These are phyloP conservation scores for Borovskyia barvae DNA, from an alignment of 208 protist species.

Conservation along the genomic window DNA sequence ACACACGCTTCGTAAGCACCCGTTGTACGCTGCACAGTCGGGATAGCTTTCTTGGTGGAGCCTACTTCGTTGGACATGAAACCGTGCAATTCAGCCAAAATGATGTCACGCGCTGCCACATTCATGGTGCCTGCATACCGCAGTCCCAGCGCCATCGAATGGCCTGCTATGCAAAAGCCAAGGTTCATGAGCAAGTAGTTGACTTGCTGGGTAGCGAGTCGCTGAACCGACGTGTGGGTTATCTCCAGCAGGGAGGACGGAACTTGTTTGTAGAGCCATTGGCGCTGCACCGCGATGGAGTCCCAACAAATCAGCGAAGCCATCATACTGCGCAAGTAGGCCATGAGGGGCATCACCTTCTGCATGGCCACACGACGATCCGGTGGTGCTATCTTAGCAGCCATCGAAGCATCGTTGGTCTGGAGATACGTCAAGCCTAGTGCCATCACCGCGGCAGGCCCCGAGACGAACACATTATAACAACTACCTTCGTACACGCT, in stretches of 20 bases:
- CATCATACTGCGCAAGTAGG: slow-evolving; percentile 76
- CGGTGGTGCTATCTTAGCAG: slow-evolving; percentile 44
- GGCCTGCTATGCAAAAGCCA: slow-evolving; percentile 71
- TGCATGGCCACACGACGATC: slow-evolving; percentile 60
- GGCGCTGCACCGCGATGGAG: slow-evolving; percentile 39
- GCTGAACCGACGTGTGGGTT: slow-evolving; percentile 1
- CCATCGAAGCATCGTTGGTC: slow-evolving; percentile 51
- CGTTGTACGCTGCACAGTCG: slow-evolving; percentile 61
- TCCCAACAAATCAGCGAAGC: slow-evolving; percentile 66
- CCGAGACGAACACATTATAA: slow-evolving; percentile 73
- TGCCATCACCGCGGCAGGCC: slow-evolving; percentile 66
- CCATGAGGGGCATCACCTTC: slow-evolving; percentile 63
- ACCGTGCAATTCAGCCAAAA: slow-evolving; percentile 66
- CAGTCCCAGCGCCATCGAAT: slow-evolving; percentile 68
- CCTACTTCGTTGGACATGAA: slow-evolving; percentile 68
- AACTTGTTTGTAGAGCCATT: slow-evolving; percentile 52
- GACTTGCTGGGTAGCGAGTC: slow-evolving; percentile 52
- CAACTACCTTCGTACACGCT: slow-evolving; percentile 73
- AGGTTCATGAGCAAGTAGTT: slow-evolving; percentile 79
- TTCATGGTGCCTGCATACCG: slow-evolving; percentile 83
- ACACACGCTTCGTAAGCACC: slow-evolving; percentile 76
- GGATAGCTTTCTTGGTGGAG: slow-evolving; percentile 41
- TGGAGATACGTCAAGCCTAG: slow-evolving; percentile 79
- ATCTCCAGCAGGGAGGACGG: slow-evolving; percentile 44
- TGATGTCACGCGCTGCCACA: slow-evolving; percentile 39